phyloP scores from a whole-genome alignment of 176 grass and related monocot genomes.

The Oryza officinalis region DNA sequence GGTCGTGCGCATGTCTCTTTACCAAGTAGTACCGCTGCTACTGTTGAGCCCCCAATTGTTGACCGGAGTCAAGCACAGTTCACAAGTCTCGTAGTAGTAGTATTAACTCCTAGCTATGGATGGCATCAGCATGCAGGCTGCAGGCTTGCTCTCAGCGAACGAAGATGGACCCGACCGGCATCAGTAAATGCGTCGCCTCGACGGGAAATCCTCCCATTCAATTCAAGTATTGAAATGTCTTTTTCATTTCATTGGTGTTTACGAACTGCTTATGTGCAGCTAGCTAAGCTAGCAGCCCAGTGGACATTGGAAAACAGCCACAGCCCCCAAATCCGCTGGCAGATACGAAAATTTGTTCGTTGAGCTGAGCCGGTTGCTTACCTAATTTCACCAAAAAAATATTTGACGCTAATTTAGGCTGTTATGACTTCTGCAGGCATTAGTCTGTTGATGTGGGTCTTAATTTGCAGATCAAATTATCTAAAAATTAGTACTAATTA shows the following conservation, averaged over 20 bases:
- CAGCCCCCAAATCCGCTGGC: neutral
- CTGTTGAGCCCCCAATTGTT: neutral
- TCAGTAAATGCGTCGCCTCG: constrained; percentile 23
- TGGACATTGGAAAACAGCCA: neutral
- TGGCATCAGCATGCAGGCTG: constrained; percentile 12
- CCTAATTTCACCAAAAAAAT: constrained; percentile 31
- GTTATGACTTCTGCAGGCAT: neutral
- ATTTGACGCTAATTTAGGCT: neutral
- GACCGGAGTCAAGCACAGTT: constrained; percentile 42
- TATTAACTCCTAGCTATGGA: constrained; percentile 18
- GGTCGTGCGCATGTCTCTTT: neutral
- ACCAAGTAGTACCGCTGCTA: neutral
- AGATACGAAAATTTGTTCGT: neutral
- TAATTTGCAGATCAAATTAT: neutral
- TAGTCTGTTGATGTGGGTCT: neutral
- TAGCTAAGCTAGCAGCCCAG: neutral
- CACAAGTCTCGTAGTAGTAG: neutral
- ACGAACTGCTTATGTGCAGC: constrained; percentile 3
- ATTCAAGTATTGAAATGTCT: neutral
- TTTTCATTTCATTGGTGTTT: neutral
- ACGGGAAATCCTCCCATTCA: constrained; percentile 5
- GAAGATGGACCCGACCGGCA: neutral
- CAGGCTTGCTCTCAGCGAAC: neutral
- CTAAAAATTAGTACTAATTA: too few relatives aligned
- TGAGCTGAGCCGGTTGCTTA: constrained; percentile 19